phyloP scores from a whole-genome alignment of 139 green algal species.

The Chlamydomonas schloesseri region DNA sequence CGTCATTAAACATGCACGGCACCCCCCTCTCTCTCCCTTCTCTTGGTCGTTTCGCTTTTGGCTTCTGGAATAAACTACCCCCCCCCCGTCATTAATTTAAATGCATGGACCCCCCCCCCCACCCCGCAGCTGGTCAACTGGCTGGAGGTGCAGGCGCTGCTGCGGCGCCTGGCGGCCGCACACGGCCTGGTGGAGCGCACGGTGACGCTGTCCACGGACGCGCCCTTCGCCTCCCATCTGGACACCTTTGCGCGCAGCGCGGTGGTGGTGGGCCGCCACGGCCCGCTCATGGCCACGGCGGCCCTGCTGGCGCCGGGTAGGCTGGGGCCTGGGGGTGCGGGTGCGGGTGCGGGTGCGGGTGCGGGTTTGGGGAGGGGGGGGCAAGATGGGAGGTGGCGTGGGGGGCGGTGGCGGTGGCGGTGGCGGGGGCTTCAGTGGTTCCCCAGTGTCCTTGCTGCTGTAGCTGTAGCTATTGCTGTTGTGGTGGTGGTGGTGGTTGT shows the following conservation, averaged over 20 bases:
- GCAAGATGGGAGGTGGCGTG: too few species aligned
- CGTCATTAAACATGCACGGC: too few species aligned
- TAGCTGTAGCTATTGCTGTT: too few species aligned
- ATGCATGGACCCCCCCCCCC: background rate
- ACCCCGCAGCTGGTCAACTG: constrained; percentile 21
- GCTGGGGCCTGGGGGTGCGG: background rate
- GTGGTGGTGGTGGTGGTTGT: too few species aligned
- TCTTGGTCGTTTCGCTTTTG: too few species aligned
- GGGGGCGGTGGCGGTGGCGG: too few species aligned
- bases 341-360: background rate
- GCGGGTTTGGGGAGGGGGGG: background rate
- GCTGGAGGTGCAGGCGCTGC: constrained; percentile 11
- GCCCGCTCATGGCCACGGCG: constrained; percentile 72
- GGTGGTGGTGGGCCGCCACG: constrained; percentile 82
- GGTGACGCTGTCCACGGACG: constrained; percentile 59
- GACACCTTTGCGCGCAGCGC: constrained; percentile 68
- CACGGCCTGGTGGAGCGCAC: constrained; percentile 4
- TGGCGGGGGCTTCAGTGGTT: too few species aligned
- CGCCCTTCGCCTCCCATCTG: constrained; percentile 78
- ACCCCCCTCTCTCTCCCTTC: too few species aligned
- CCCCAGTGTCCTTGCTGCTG: too few species aligned
- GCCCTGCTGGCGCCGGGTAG: constrained; percentile 21
- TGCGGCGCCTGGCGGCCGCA: background rate
- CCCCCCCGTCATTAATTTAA: too few species aligned
- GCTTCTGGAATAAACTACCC: too few species aligned